Evolutionary conservation across 148 eudicot species (phyloP), one percentile per base, ranked within the genome.

Genomic region (Vaccinium darrowii): DNA sequence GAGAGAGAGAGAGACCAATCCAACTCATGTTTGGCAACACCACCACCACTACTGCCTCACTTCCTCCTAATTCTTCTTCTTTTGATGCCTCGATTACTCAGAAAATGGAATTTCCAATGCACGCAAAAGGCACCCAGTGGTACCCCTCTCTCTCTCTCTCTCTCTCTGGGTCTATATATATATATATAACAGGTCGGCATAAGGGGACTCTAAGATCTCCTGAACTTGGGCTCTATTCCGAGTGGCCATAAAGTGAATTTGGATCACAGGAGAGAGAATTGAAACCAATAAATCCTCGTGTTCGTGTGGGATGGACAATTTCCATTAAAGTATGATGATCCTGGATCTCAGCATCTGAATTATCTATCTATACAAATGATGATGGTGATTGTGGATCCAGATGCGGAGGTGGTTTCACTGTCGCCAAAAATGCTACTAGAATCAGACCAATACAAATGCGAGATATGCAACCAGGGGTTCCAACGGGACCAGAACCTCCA

Each of bases 381-480:
- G 36, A 13, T 18, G 47, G 30, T 52, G 47, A 30, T 30, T 30
- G 33, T 65, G 94, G 98, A 96, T 94, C 98, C 97, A 15, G 98
- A 96, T 83, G 98, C 98, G 57, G 98, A 96, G 84, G 98, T 96
- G 25, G 94, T 96, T 9, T 92, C 98, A 0, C 82, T 96, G 1
- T 96, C 98, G 0, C 98, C 98, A 1, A 91, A 90, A 78, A 96
- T 95, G 3, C 88, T 96, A 5, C 80, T 94, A 23, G 98, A 94
- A 84, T 93, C 98, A 8, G 95, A 96, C 84, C 83, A 94, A 72
- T 94, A 94, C 86, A 92, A 94, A 4, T 96, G 98, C 57, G 98
- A 96, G 97, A 96, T 96, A 88, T 96, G 98, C 86, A 94, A 93
- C 69, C 98, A 96, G 86, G 98, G 98, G 76, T 96, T 96, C 79